Evolutionary conservation across 805 yeast genomes (phyloP), one percentile per base, ranked within the genome.

Genomic region (Cyberlindnera mrakii): DNA sequence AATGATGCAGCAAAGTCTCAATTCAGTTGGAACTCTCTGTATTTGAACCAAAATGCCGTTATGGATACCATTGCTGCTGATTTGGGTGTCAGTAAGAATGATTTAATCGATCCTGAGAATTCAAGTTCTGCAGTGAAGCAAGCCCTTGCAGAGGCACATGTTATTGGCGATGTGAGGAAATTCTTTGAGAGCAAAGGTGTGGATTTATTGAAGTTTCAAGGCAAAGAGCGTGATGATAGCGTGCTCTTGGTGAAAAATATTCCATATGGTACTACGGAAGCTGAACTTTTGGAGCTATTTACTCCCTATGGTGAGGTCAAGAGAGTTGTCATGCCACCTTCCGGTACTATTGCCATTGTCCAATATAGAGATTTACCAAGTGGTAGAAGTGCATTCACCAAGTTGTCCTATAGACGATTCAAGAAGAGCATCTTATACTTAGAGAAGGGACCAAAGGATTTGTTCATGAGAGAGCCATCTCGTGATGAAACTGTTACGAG

Each of bases 101-200:
- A 88, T 44, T 72, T 93, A 57, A 76, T 93, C 47, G 95, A 93
- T 62, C 91, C 96, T 1, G 85, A 87, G 53, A 86, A 81, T 50
- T 75, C 95, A 7, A 80, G 74, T 46, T 84, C 96, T 41, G 97
- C 96, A 1, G 98, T 93, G 13, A 87, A 90, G 60, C 98, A 90
- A 64, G 98, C 99, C 0, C 74, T 93, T 49, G 98, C 99, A 0
- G 99, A 93, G 67, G 95, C 97, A 3, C 93, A 89, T 58, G 96
- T 90, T 15, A 82, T 93, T 56, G 93, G 90, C 36, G 93, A 84
- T 62, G 96, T 93, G 11, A 77, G 96, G 57, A 78, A 78, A 53
- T 93, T 80, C 64, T 93, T 93, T 63, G 96, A 88, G 61, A 64
- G 70, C 19, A 82, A 82, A 58, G 95, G 96, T 30, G 86, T 93